Percentiles rank a stretch among this genome's conserved stretches.
phyloP scores from a whole-genome alignment of 2,329 filamentous ascomycete genomes.

The Daldinia sp. region DNA sequence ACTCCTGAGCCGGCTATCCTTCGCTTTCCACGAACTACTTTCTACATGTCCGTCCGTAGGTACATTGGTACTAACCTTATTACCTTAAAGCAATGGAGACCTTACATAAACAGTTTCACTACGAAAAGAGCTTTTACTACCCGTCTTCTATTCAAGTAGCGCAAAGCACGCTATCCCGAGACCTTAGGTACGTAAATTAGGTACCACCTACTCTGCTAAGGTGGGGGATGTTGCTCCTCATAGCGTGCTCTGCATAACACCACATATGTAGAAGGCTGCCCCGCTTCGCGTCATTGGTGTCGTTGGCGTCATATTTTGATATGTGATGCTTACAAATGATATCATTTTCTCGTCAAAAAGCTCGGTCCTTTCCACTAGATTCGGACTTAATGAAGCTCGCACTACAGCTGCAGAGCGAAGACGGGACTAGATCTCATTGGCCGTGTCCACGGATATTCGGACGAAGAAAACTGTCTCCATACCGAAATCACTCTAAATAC shows the following conservation, averaged over 20 bases:
- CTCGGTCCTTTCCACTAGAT: constrained; percentile 32
- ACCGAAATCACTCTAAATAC: not conserved
- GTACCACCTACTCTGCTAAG: constrained; percentile 18
- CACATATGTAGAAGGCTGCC: constrained; percentile 28
- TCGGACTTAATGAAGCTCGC: constrained; percentile 35
- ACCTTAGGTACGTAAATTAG: constrained; percentile 5
- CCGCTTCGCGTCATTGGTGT: constrained; percentile 45
- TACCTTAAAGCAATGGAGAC: constrained; percentile 10
- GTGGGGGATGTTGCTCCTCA: constrained; percentile 34
- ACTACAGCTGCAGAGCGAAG: constrained; percentile 27
- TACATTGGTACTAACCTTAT: not conserved
- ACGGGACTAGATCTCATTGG: constrained; percentile 17
- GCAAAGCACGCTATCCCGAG: constrained; percentile 26
- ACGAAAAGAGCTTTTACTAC: constrained; percentile 1
- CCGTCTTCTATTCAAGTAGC: constrained; percentile 5
- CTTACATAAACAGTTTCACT: constrained; percentile 41
- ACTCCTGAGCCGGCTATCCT: constrained; percentile 21
- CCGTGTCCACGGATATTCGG: not conserved
- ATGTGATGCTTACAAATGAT: constrained; percentile 49
- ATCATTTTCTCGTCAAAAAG: constrained; percentile 43
- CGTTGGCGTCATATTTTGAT: constrained; percentile 46
- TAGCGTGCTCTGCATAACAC: constrained; percentile 14
- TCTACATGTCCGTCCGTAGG: not conserved
- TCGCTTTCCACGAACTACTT: constrained; percentile 8
- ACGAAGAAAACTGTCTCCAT: not conserved